These are phyloP conservation scores for Thielaviopsis ethacetica DNA, from an alignment of 2,329 filamentous ascomycete genomes.

Conservation along the genomic window DNA sequence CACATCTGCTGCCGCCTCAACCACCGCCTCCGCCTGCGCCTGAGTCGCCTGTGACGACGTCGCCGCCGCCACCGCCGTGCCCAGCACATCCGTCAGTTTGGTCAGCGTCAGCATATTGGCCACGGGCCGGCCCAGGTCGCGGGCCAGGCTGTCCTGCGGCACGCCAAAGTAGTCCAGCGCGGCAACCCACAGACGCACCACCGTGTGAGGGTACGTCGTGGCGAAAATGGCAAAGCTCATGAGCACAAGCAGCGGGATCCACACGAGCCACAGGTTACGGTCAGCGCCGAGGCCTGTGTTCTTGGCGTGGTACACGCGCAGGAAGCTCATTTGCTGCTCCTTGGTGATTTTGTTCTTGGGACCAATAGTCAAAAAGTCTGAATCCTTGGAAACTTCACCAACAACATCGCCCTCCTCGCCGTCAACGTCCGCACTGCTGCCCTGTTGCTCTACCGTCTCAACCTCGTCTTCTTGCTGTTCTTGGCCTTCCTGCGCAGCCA, in stretches of 20 bases:
- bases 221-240: slow-evolving; percentile 25
- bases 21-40: not conserved
- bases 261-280: slow-evolving; percentile 51
- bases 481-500: slow-evolving; percentile 29
- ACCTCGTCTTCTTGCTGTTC: slow-evolving; percentile 25
- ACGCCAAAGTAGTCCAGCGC: slow-evolving; percentile 12
- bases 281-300: slow-evolving; percentile 47
- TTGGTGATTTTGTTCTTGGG: slow-evolving; percentile 47
- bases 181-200: slow-evolving; percentile 14
- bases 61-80: slow-evolving; percentile 8
- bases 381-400: slow-evolving; percentile 26
- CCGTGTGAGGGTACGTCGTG: slow-evolving; percentile 23
- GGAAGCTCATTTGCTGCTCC: slow-evolving; percentile 47
- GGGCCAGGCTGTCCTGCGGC: slow-evolving; percentile 9
- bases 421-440: slow-evolving; percentile 18
- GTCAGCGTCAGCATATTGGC: slow-evolving; percentile 7
- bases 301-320: slow-evolving; percentile 43
- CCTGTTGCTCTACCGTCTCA: slow-evolving; percentile 17
- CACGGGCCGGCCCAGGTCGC: slow-evolving; percentile 12
- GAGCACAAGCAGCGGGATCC: slow-evolving; percentile 31
- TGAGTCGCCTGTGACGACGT: slow-evolving; percentile 6
- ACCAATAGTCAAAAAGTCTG: slow-evolving; percentile 38
- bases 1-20: not conserved
- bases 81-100: slow-evolving; percentile 10
- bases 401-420: slow-evolving; percentile 21